Conservation (phyloP, 768 basidiomycete species). For the Leccinum barrowsii region DNA sequence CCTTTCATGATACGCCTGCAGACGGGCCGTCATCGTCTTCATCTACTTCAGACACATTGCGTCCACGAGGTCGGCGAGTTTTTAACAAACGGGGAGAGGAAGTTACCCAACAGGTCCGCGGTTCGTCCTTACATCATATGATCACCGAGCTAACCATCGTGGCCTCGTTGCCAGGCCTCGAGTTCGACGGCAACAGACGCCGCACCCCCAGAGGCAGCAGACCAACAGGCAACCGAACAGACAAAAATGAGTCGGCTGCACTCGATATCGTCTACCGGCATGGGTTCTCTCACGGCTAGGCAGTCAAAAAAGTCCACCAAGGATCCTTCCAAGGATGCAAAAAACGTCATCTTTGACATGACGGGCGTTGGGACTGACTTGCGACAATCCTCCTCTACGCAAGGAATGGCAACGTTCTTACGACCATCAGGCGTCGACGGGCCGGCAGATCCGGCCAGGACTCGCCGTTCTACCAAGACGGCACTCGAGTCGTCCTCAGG, state of each 20-base stretch:
- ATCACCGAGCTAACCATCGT: slow-evolving; percentile 15
- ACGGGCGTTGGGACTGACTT: slow-evolving; percentile 50
- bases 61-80: slow-evolving; percentile 47
- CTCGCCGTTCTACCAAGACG: slow-evolving; percentile 5
- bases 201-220: slow-evolving; percentile 3
- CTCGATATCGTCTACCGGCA: slow-evolving; percentile 23
- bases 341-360: slow-evolving; percentile 44
- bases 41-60: slow-evolving; percentile 21
- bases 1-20: slow-evolving; percentile 27
- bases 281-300: slow-evolving; percentile 6
- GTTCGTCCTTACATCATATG: slow-evolving; percentile 17
- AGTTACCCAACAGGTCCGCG: slow-evolving; percentile 29
- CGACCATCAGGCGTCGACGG: slow-evolving; percentile 23
- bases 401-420: slow-evolving; percentile 11
- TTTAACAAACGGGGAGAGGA: slow-evolving; percentile 52
- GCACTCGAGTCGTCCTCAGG: slow-evolving; percentile 5
- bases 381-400: slow-evolving; percentile 27
- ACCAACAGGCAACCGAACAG: slow-evolving; percentile 24
- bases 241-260: slow-evolving; percentile 16
- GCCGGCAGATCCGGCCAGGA: slow-evolving; percentile 11
- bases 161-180: slow-evolving; percentile 20
- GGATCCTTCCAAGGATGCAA: slow-evolving; percentile 38
- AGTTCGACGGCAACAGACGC: slow-evolving; percentile 4
- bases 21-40: slow-evolving; percentile 19
- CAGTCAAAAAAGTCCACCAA: slow-evolving; percentile 16